Evolutionary conservation across 164 flowering plant species (phyloP).

Genomic region (Taxillus chinensis): DNA sequence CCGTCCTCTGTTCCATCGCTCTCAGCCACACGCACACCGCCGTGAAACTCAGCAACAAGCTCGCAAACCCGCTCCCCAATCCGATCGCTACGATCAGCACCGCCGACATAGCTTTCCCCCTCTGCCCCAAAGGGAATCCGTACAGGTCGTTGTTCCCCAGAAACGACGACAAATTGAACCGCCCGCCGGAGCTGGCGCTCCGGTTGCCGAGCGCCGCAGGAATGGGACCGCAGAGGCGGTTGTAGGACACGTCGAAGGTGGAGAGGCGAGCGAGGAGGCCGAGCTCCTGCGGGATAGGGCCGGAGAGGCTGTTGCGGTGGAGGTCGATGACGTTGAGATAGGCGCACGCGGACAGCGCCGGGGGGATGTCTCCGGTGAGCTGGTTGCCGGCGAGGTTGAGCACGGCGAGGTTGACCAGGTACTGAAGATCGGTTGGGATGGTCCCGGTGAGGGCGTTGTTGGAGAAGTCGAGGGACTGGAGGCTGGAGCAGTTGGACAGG

Average conservation of each 20-base stretch:
- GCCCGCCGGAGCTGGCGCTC: slow-evolving; percentile 37
- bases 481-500: slow-evolving; percentile 78
- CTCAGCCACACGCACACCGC: slow-evolving; percentile 91
- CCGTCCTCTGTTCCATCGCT: slow-evolving; percentile 58
- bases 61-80: slow-evolving; percentile 80
- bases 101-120: slow-evolving; percentile 46
- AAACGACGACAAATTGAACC: slow-evolving; percentile 67
- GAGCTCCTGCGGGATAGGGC: slow-evolving; percentile 63
- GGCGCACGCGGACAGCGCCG: slow-evolving; percentile 60
- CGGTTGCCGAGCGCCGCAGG: slow-evolving; percentile 57
- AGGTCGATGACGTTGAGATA: slow-evolving; percentile 89
- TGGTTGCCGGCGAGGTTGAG: slow-evolving; percentile 76
- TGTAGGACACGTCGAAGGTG: slow-evolving; percentile 67
- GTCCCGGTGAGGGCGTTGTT: slow-evolving; percentile 65
- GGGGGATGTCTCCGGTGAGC: slow-evolving; percentile 62
- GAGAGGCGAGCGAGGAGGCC: slow-evolving; percentile 63
- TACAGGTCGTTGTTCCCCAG: slow-evolving; percentile 71
- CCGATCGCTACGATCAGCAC: slow-evolving; percentile 89
- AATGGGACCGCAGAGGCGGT: slow-evolving; percentile 58
- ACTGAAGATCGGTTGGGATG: slow-evolving; percentile 70
- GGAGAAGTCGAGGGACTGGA: slow-evolving; percentile 92
- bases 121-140: slow-evolving; percentile 76
- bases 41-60: slow-evolving; percentile 75
- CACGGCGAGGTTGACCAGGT: slow-evolving; percentile 76
- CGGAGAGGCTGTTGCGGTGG: slow-evolving; percentile 55